These are phyloP conservation scores for Thinopyrum elongatum DNA, from an alignment of 176 grass and related monocot genomes.

Conservation along the genomic window DNA sequence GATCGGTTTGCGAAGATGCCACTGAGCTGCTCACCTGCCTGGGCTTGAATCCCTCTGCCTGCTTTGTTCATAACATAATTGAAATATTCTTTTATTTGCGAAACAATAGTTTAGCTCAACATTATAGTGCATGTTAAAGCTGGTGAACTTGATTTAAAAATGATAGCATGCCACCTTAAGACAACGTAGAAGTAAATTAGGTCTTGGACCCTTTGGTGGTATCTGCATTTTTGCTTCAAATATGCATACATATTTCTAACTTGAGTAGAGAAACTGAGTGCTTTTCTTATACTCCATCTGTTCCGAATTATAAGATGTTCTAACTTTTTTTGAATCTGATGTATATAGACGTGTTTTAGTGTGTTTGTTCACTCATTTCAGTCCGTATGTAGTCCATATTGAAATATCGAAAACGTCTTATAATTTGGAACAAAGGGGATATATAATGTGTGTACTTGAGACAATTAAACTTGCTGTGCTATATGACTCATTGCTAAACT, in stretches of 20 bases:
- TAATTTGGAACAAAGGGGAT: no score
- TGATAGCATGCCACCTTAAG: neutral
- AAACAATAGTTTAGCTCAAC: slow-evolving; percentile 13
- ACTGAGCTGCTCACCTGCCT: neutral
- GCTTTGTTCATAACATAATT: neutral
- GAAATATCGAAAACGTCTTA: no score
- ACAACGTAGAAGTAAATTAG: neutral
- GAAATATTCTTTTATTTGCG: neutral
- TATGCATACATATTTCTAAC: neutral
- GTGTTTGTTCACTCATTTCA: no score
- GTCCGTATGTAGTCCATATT: no score
- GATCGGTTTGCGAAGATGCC: neutral
- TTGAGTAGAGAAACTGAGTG: neutral
- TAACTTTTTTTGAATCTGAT: no score
- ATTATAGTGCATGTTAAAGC: neutral
- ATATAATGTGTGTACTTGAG: neutral
- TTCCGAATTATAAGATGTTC: no score
- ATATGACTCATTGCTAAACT: neutral
- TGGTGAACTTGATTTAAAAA: slow-evolving; percentile 3
- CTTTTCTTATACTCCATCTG: neutral
- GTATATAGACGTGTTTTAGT: no score
- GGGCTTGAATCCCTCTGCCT: neutral
- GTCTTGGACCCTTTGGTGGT: neutral
- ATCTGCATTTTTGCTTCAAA: neutral
- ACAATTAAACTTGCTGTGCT: slow-evolving; percentile 7